Evolutionary conservation across 768 basidiomycete genomes (phyloP).

Genomic region (Cystofilobasidium macerans): DNA sequence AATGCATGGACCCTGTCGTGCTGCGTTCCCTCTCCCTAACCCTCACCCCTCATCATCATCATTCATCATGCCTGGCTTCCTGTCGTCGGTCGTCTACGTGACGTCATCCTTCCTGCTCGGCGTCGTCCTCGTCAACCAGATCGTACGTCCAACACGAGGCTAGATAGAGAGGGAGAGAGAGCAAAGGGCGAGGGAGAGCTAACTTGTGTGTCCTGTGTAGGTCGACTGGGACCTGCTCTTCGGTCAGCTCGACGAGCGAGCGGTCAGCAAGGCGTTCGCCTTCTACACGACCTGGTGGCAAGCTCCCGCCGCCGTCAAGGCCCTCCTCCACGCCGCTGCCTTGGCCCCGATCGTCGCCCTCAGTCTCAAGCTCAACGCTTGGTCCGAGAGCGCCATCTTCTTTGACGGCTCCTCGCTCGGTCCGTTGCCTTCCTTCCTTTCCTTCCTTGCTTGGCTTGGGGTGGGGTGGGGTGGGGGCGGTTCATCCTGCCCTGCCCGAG

Average conservation of each 20-base stretch:
- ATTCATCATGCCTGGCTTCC: slow-evolving; percentile 51
- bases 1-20: not conserved
- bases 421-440: slow-evolving; percentile 40
- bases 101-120: slow-evolving; percentile 85
- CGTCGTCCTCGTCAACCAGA: slow-evolving; percentile 40
- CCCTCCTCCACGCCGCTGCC: slow-evolving; percentile 73
- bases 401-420: slow-evolving; percentile 85
- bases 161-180: too few relatives aligned
- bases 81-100: slow-evolving; percentile 73
- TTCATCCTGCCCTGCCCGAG: too few relatives aligned
- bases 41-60: not conserved
- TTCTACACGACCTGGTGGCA: slow-evolving; percentile 90
- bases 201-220: too few relatives aligned
- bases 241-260: slow-evolving; percentile 53
- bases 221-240: slow-evolving; percentile 77
- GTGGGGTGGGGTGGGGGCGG: slow-evolving; percentile 10
- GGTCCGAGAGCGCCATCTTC: slow-evolving; percentile 88
- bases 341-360: slow-evolving; percentile 65
- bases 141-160: too few relatives aligned
- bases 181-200: too few relatives aligned
- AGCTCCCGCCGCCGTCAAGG: slow-evolving; percentile 89
- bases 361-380: slow-evolving; percentile 65
- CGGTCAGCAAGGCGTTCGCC: slow-evolving; percentile 64
- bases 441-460: not conserved
- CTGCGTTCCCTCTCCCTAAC: not conserved